Percentiles rank a stretch among this genome's conserved stretches.
phyloP scores from a whole-genome alignment of 75 land plant genomes.

The Cryptomeria japonica region DNA sequence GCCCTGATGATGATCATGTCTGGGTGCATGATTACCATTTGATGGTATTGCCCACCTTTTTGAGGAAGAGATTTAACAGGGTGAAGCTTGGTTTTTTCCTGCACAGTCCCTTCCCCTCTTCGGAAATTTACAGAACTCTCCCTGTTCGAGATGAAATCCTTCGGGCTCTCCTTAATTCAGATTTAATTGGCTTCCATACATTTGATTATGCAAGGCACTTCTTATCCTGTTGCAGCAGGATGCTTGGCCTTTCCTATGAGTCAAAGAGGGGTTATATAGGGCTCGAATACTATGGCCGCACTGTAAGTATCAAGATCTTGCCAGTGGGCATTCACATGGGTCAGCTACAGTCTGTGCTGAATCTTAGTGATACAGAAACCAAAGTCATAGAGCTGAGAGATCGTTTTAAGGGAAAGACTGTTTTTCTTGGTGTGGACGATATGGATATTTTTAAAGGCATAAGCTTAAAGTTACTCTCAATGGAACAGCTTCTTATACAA shows the following conservation, averaged over 20 bases:
- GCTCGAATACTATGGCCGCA: slow-evolving; percentile 58
- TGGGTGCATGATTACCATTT: slow-evolving; percentile 60
- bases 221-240: slow-evolving; percentile 45
- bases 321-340: slow-evolving; percentile 57
- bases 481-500: slow-evolving; percentile 48
- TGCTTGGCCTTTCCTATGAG: slow-evolving; percentile 41
- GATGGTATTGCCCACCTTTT: slow-evolving; percentile 50
- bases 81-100: slow-evolving; percentile 51
- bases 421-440: slow-evolving; percentile 48
- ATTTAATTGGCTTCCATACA: slow-evolving; percentile 43
- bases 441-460: slow-evolving; percentile 56
- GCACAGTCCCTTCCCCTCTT: slow-evolving; percentile 55
- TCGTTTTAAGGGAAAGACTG: slow-evolving; percentile 33
- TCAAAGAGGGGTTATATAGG: slow-evolving; percentile 61
- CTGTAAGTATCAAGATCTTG: slow-evolving; percentile 47
- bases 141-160: slow-evolving; percentile 45
- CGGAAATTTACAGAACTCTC: slow-evolving; percentile 44
- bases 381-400: slow-evolving; percentile 37
- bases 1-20: slow-evolving; percentile 38
- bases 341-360: slow-evolving; percentile 39
- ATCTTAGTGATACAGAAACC: slow-evolving; percentile 26
- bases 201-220: slow-evolving; percentile 50
- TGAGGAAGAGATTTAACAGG: slow-evolving; percentile 40
- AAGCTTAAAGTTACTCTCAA: slow-evolving; percentile 40
- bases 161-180: slow-evolving; percentile 33